A percentile compares a stretch with the other conserved stretches of the same genome.
Evolutionary conservation across 1,284 basidiomycete species (phyloP).

Genomic region (Sutorius eximius): DNA sequence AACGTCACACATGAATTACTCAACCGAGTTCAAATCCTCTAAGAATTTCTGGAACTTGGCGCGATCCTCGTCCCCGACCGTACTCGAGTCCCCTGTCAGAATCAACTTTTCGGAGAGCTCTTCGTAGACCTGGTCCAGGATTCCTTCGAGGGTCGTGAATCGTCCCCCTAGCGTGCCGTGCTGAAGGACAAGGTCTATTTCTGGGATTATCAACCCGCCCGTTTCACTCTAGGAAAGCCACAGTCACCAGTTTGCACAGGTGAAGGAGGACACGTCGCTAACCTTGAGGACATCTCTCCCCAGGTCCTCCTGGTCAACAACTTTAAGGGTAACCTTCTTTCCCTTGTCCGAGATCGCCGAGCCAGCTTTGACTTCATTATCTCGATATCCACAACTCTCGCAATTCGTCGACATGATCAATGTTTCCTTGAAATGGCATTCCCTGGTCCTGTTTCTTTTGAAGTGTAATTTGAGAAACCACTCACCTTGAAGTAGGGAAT

Average conservation of each 20-base stretch:
- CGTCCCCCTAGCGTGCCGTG: slow-evolving; percentile 97
- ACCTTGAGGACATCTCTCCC: slow-evolving; percentile 93
- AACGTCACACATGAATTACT: slow-evolving; percentile 15
- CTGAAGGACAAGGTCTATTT: slow-evolving; percentile 91
- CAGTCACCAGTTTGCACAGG: background rate
- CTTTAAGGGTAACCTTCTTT: slow-evolving; percentile 85
- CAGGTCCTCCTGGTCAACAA: slow-evolving; percentile 94
- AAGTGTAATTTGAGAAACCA: background rate
- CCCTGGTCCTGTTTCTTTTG: background rate
- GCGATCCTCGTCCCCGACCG: slow-evolving; percentile 45
- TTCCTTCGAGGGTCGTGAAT: slow-evolving; percentile 96
- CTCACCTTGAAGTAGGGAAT: slow-evolving; percentile 97
- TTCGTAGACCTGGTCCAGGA: slow-evolving; percentile 93
- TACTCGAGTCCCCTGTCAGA: slow-evolving; percentile 68
- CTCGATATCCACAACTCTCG: slow-evolving; percentile 90
- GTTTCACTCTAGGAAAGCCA: slow-evolving; percentile 73
- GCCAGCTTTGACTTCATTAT: slow-evolving; percentile 97
- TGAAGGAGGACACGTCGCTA: background rate
- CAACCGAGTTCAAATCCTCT: slow-evolving; percentile 72
- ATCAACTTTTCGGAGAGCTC: slow-evolving; percentile 93
- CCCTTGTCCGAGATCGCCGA: slow-evolving; percentile 85
- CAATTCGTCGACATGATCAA: slow-evolving; percentile 99
- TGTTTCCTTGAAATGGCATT: slow-evolving; percentile 66
- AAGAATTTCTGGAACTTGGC: slow-evolving; percentile 77
- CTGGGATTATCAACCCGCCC: slow-evolving; percentile 88